A percentile compares a stretch with the other conserved stretches of the same genome.
Conservation (phyloP, 305 asterid species). For the Solanum hybrid region DNA sequence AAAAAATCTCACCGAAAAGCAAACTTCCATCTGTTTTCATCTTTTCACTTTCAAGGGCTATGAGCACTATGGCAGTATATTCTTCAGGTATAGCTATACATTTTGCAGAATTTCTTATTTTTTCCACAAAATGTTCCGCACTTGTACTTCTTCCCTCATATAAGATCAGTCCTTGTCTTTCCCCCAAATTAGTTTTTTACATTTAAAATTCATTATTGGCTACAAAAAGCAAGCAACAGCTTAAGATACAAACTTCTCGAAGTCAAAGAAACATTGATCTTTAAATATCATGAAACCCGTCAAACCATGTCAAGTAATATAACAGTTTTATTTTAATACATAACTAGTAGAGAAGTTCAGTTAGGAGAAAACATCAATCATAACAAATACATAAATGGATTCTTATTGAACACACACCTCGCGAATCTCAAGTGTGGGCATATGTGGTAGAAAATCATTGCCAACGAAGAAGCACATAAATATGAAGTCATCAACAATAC, state of each 20-base stretch:
- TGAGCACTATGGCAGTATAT: neutral
- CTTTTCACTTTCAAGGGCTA: neutral
- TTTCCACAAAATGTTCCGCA: neutral
- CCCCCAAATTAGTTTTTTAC: neutral
- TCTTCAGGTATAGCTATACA: neutral
- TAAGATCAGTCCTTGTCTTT: neutral
- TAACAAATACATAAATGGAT: neutral
- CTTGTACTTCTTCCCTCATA: neutral
- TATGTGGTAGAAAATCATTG: slow-evolving; percentile 98
- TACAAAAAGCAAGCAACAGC: neutral
- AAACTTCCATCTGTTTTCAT: neutral
- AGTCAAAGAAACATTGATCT: neutral
- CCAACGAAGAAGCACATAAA: slow-evolving; percentile 98
- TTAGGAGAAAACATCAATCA: neutral
- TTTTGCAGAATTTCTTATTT: neutral
- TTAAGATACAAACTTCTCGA: neutral
- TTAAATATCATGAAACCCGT: neutral
- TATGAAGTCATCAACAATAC: slow-evolving; percentile 87
- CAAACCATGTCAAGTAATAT: neutral
- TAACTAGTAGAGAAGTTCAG: neutral
- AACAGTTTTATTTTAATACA: neutral
- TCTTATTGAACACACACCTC: slow-evolving; percentile 52
- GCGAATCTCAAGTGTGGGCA: slow-evolving; percentile 99
- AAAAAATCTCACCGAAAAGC: neutral
- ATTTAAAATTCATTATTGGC: neutral